phyloP scores from a whole-genome alignment of 768 basidiomycete genomes.

The Asterophora lycoperdoides region DNA sequence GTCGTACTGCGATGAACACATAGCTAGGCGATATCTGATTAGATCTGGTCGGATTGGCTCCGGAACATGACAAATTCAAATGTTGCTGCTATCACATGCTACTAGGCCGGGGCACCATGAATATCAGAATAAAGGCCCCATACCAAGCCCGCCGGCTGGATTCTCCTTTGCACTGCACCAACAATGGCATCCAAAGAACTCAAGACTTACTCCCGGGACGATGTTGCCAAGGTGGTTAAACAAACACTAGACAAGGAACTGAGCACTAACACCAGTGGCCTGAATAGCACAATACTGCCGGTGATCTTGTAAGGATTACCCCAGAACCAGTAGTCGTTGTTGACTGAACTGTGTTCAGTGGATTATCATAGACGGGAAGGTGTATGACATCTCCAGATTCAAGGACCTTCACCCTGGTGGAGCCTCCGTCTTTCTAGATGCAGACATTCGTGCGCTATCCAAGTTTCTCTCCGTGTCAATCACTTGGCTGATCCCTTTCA shows the following conservation, averaged over 20 bases:
- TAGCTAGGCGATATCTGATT: no score
- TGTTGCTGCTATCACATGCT: slow-evolving; percentile 12
- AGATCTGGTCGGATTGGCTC: no score
- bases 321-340: neutral
- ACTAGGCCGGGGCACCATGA: neutral
- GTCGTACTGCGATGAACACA: no score
- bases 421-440: slow-evolving; percentile 65
- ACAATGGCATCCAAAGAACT: slow-evolving; percentile 33
- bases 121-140: neutral
- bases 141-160: neutral
- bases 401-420: slow-evolving; percentile 86
- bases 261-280: neutral
- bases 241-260: neutral
- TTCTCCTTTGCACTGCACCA: neutral
- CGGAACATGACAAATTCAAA: neutral
- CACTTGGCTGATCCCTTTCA: slow-evolving; percentile 28
- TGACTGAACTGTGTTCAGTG: slow-evolving; percentile 37
- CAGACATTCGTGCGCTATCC: slow-evolving; percentile 59
- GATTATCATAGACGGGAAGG: slow-evolving; percentile 83
- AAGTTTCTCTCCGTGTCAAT: neutral
- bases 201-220: slow-evolving; percentile 35
- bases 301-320: slow-evolving; percentile 50
- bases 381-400: slow-evolving; percentile 82
- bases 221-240: slow-evolving; percentile 37
- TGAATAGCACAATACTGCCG: slow-evolving; percentile 66